Evolutionary conservation across 495 filamentous ascomycete species (phyloP), one percentile per base, ranked within the genome.

Genomic region (Penicillium cinerascens): DNA sequence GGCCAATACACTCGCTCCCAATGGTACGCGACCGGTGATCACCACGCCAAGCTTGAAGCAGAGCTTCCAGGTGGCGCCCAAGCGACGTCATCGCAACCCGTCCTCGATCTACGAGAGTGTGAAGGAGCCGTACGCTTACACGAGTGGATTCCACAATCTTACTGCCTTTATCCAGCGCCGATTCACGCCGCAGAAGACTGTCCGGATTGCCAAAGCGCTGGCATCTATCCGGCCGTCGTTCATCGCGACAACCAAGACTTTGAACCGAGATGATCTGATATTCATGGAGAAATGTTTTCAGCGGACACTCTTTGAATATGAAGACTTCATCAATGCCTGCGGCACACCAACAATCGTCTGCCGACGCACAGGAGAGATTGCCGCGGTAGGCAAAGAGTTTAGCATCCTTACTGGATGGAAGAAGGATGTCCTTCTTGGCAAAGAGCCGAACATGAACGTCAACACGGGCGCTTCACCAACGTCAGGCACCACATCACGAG

Each of bases 281-380:
- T 96, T 97, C 71, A 95, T 93, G 89, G 93, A 98, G 68, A 92
- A 95, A 67, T 92, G 88, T 64, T 89, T 97, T 63, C 93, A 98
- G 65, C 87, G 93, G 36, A 91, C 88, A 1, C 78, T 98, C 11
- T 89, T 86, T 65, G 91, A 95, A 62, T 93, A 95, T 58, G 89
- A 97, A 55, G 89, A 93, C 50, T 92, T 91, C 60, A 88, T 95
- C 78, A 85, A 88, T 50, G 83, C 86, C 42, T 88, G 83, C 52
- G 89, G 89, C 33, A 95, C 91, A 20, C 93, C 93, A 15, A 92
- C 91, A 2, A 85, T 98, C 49, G 88, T 96, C 40, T 95, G 89
- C 57, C 81, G 93, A 46, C 84, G 93, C 29, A 95, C 92, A 1
- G 95, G 93, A 16, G 93, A 97, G 66, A 83, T 98, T 36, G 92